Evolutionary conservation across 371 early-diverging fungal genomes (phyloP), one percentile per base, ranked within the genome.

Genomic region (Apophysomyces sp.): DNA sequence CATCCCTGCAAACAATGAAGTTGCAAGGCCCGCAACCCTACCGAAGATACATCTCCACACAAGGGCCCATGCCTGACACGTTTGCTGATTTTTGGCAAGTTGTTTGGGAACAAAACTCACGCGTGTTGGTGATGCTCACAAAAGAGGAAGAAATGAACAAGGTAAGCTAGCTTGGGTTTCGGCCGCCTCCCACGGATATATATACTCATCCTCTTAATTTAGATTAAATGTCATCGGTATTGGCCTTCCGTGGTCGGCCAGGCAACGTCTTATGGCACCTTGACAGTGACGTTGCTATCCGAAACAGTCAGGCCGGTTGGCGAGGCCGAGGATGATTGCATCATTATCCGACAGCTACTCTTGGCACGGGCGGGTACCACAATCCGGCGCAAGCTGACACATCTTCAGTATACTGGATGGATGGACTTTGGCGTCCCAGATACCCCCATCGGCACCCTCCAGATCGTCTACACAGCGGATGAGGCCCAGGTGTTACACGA

Each of bases 61-160:
- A 97, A 74, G 97, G 92, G 0, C 97, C 97, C 13, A 67, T 96
- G 16, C 86, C 89, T 8, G 75, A 85, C 34, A 95, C 97, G 0
- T 80, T 89, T 49, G 82, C 79, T 9, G 96, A 95, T 60, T 98
- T 98, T 65, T 98, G 97, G 96, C 82, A 82, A 51, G 88, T 96
- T 78, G 76, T 91, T 12, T 94, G 92, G 93, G 94, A 96, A 64
- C 91, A 94, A 67, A 63, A 82, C 3, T 74, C 85, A 0, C 68
- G 76, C 4, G 87, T 92, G 3, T 81, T 98, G 27, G 93, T 96
- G 13, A 96, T 96, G 96, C 73, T 98, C 60, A 92, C 97, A 0
- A 85, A 87, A 44, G 89, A 91, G 57, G 87, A 89, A 51, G 97
- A 98, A 73, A 84, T 85, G 60, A 88, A 89, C 2, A 77, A 88